Percentiles rank a stretch among this genome's conserved stretches.
Evolutionary conservation across 306 rosid genomes (phyloP).

Genomic region (Pueraria montana): DNA sequence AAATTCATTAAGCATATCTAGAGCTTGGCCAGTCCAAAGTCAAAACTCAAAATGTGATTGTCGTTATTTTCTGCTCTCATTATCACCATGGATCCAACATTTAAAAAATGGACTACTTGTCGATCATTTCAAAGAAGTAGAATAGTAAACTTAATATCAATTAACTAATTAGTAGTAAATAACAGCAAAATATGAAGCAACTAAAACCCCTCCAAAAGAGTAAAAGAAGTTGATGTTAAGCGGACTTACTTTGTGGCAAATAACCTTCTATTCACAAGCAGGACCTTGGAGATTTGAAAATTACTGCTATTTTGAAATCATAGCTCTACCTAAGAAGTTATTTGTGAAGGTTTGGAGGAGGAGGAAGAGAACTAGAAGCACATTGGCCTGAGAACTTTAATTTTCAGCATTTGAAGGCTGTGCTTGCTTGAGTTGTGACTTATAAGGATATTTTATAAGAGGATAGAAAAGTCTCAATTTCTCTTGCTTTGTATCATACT

Average conservation of each 20-base stretch:
- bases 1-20: neutral
- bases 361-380: neutral
- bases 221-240: conserved; percentile 20
- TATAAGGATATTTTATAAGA: conserved; percentile 13
- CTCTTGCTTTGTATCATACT: conserved; percentile 2
- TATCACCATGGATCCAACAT: conserved; percentile 21
- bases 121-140: conserved; percentile 34
- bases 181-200: conserved; percentile 1
- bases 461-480: conserved; percentile 23
- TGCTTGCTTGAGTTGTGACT: conserved; percentile 13
- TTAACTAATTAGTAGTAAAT: conserved; percentile 10
- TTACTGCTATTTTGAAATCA: neutral
- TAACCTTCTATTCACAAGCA: conserved; percentile 26
- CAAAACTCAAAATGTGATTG: neutral
- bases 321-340: too few relatives aligned
- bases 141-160: neutral
- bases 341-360: conserved; percentile 9
- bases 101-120: conserved; percentile 26
- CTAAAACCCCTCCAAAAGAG: neutral
- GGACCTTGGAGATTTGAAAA: neutral
- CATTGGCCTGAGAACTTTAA: conserved; percentile 11
- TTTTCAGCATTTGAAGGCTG: neutral
- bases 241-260: conserved; percentile 11
- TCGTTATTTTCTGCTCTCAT: neutral
- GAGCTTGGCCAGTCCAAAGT: neutral